These are phyloP conservation scores for Begonia loranthoides DNA, from an alignment of 306 rosid species.

Conservation along the genomic window DNA sequence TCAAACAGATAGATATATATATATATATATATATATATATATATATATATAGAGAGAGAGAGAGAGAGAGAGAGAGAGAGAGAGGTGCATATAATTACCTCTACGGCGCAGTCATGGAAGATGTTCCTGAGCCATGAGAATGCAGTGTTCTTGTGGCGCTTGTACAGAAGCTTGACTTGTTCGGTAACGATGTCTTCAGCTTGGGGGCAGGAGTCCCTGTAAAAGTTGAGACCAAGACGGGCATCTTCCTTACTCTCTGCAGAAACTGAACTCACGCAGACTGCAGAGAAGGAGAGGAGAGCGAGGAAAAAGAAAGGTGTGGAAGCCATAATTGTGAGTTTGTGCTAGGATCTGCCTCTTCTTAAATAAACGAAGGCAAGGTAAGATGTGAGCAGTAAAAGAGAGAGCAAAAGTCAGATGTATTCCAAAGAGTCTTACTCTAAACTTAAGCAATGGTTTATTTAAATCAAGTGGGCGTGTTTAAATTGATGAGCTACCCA, in stretches of 20 bases:
- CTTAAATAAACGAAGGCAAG: constrained; percentile 35
- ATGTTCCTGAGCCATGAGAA: constrained; percentile 98
- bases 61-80: too few relatives aligned
- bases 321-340: constrained; percentile 31
- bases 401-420: not conserved
- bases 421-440: too few relatives aligned
- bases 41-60: too few relatives aligned
- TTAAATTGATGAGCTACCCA: too few relatives aligned
- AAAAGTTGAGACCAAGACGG: constrained; percentile 64
- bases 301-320: constrained; percentile 21
- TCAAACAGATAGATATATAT: too few relatives aligned
- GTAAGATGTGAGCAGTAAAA: too few relatives aligned
- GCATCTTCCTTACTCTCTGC: constrained; percentile 29
- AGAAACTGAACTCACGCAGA: constrained; percentile 15
- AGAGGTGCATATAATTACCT: too few relatives aligned
- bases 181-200: constrained; percentile 88
- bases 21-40: too few relatives aligned
- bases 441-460: too few relatives aligned
- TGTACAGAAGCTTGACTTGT: constrained; percentile 91
- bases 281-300: constrained; percentile 31
- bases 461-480: too few relatives aligned
- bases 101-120: constrained; percentile 92
- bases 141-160: constrained; percentile 99
- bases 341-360: not conserved
- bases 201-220: constrained; percentile 89